A percentile compares a stretch with the other conserved stretches of the same genome.
phyloP scores from a whole-genome alignment of 805 yeast species.

The Myxozyma geophila region DNA sequence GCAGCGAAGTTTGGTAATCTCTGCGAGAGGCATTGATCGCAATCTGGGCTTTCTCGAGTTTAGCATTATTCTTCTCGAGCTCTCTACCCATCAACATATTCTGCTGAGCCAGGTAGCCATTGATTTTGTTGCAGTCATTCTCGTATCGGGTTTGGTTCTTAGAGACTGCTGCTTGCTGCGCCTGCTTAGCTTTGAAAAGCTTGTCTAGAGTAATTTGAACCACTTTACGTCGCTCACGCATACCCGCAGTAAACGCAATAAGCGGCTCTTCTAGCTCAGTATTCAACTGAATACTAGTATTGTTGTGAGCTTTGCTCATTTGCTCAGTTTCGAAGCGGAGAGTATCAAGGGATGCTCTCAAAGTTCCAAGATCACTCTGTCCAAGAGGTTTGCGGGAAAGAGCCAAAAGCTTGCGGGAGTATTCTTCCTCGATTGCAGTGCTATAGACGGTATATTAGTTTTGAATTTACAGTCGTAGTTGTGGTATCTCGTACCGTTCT shows the following conservation, averaged over 20 bases:
- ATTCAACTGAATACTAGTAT: conserved; percentile 56
- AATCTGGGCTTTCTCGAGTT: conserved; percentile 56
- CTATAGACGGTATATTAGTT: conserved; percentile 49
- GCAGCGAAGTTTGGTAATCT: conserved; percentile 62
- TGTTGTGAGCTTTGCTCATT: conserved; percentile 60
- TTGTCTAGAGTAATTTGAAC: conserved; percentile 62
- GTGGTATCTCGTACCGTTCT: conserved; percentile 46
- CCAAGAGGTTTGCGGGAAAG: conserved; percentile 60
- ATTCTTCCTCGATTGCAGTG: conserved; percentile 72
- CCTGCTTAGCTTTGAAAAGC: conserved; percentile 53
- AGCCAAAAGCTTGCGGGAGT: conserved; percentile 58
- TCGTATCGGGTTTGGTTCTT: conserved; percentile 55
- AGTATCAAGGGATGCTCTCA: conserved; percentile 62
- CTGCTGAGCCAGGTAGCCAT: conserved; percentile 63
- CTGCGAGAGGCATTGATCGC: conserved; percentile 49
- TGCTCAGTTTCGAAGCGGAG: conserved; percentile 63
- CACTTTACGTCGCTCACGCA: conserved; percentile 59
- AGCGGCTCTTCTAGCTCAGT: conserved; percentile 60
- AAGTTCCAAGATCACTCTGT: conserved; percentile 60
- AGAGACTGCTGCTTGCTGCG: conserved; percentile 45
- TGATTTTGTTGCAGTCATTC: conserved; percentile 61
- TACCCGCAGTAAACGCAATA: conserved; percentile 55
- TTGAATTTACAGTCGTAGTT: conserved; percentile 34
- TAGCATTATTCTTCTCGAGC: conserved; percentile 61
- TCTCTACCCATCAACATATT: conserved; percentile 76